A percentile compares a stretch with the other conserved stretches of the same genome.
Conservation (phyloP, 1,284 basidiomycete genomes). For the Sporisorium reilianum region DNA sequence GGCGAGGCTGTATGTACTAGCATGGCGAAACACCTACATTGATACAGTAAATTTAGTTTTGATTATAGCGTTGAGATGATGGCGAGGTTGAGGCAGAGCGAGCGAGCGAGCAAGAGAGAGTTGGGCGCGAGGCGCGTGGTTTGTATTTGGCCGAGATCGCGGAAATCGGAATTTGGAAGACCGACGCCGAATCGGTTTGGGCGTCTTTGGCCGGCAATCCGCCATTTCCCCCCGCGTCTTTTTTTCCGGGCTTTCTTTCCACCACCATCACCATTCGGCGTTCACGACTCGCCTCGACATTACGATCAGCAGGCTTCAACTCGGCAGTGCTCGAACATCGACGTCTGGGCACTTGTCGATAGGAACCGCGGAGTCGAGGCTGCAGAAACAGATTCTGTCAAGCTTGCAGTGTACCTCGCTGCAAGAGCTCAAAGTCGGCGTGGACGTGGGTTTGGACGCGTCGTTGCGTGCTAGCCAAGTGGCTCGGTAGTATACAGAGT, state of each 20-base stretch:
- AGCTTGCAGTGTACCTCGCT: not conserved
- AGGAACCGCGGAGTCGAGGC: not conserved
- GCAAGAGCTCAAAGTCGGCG: not conserved
- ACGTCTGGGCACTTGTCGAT: not conserved
- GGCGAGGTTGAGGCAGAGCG: no score
- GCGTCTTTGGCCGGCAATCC: no score
- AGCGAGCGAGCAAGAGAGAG: not conserved
- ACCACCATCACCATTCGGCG: not conserved
- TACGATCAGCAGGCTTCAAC: no score
- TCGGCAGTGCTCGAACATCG: no score
- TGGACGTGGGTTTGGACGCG: not conserved
- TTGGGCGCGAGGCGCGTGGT: no score
- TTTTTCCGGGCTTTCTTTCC: conserved; percentile 7
- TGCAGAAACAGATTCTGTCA: not conserved
- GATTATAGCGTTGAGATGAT: no score
- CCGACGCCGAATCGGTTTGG: conserved; percentile 11
- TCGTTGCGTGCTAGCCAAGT: not conserved
- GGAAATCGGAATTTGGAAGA: conserved; percentile 41
- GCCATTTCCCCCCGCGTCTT: conserved; percentile 26
- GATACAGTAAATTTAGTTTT: no score
- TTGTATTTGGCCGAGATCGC: conserved; percentile 10
- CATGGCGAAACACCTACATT: no score
- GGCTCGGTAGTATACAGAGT: not conserved
- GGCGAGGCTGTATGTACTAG: not conserved
- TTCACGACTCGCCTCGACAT: no score